Conservation (phyloP, 805 yeast species). For the Saturnispora halmiae region DNA sequence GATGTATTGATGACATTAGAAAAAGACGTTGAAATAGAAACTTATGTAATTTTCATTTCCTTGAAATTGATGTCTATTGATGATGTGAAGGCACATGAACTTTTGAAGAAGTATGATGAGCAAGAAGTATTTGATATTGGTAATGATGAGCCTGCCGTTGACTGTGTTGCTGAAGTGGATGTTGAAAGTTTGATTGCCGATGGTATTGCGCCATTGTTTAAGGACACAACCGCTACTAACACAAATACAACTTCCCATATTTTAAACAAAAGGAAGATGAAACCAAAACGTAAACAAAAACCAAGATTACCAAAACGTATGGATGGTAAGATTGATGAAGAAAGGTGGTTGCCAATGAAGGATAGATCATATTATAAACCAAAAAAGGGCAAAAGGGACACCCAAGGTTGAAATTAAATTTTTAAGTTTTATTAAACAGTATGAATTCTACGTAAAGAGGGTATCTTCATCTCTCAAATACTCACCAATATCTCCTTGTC, state of each 20-base stretch:
- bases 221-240: conserved; percentile 12
- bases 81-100: conserved; percentile 23
- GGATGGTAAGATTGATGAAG: conserved; percentile 40
- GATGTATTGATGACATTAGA: conserved; percentile 13
- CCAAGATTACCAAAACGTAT: neutral
- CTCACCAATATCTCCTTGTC: conserved; percentile 98
- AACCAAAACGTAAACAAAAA: conserved; percentile 16
- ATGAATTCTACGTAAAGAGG: conserved; percentile 53
- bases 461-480: conserved; percentile 97
- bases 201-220: conserved; percentile 24
- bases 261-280: conserved; percentile 10
- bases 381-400: conserved; percentile 56
- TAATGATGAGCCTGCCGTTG: no score
- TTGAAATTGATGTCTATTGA: conserved; percentile 32
- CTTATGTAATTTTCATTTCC: conserved; percentile 28
- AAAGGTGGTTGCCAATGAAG: conserved; percentile 87
- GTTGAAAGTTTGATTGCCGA: conserved; percentile 23
- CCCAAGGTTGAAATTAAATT: conserved; percentile 48
- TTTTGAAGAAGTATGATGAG: conserved; percentile 21
- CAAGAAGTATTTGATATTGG: conserved; percentile 15
- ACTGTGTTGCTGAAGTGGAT: no score
- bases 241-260: conserved; percentile 9
- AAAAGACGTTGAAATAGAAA: neutral
- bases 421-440: conserved; percentile 3
- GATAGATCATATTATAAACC: conserved; percentile 81